A percentile compares a stretch with the other conserved stretches of the same genome.
These are phyloP conservation scores for Aspergillus melleus DNA, from an alignment of 2,329 filamentous ascomycete genomes.

Conservation along the genomic window DNA sequence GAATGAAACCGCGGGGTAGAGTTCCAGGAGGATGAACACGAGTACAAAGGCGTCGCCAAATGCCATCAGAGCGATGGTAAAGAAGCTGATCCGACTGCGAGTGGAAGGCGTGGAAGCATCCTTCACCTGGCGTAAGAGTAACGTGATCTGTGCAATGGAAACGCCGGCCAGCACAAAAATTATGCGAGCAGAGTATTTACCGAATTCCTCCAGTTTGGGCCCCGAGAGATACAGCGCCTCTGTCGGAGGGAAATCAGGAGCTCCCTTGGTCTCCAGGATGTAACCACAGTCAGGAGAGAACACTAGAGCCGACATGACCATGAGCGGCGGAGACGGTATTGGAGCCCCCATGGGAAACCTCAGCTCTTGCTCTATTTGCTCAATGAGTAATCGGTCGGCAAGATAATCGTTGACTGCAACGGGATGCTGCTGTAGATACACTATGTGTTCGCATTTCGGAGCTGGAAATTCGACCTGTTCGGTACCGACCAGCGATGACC, in stretches of 20 bases:
- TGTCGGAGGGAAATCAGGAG: conserved; percentile 54
- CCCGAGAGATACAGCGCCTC: conserved; percentile 56
- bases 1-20: conserved; percentile 57
- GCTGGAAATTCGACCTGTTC: conserved; percentile 50
- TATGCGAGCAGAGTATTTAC: conserved; percentile 52
- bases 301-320: conserved; percentile 60
- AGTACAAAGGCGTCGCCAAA: conserved; percentile 62
- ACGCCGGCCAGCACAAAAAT: conserved; percentile 54
- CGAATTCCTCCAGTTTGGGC: conserved; percentile 58
- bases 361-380: conserved; percentile 59
- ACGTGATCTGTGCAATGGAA: conserved; percentile 54
- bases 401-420: conserved; percentile 31
- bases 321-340: conserved; percentile 50
- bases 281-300: conserved; percentile 70
- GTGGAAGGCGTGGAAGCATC: conserved; percentile 66
- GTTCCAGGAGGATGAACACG: conserved; percentile 55
- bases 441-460: conserved; percentile 84
- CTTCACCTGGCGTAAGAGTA: conserved; percentile 63
- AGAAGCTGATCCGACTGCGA: conserved; percentile 63
- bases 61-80: conserved; percentile 61
- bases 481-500: conserved; percentile 67
- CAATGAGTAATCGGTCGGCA: conserved; percentile 40
- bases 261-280: conserved; percentile 61
- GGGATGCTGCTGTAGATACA: conserved; percentile 71
- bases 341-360: conserved; percentile 60